These are phyloP conservation scores for Penicillium sp. DNA, from an alignment of 2,329 filamentous ascomycete species.

Conservation along the genomic window DNA sequence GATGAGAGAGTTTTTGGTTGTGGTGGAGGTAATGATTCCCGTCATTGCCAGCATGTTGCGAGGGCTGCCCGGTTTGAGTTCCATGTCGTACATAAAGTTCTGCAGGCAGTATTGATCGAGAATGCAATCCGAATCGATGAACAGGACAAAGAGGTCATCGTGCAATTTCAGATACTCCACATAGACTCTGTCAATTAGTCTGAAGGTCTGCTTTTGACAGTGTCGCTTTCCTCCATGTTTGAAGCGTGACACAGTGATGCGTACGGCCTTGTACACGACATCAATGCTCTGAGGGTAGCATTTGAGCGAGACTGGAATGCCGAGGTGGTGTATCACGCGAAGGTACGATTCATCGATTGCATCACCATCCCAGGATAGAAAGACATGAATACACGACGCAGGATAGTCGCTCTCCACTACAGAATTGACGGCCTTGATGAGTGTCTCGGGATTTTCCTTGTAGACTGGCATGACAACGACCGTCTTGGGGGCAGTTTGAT, in stretches of 20 bases:
- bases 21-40: constrained; percentile 92
- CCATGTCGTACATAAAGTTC: constrained; percentile 99
- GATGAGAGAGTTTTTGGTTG: constrained; percentile 78
- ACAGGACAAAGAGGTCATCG: constrained; percentile 90
- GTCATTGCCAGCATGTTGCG: constrained; percentile 96
- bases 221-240: constrained; percentile 88
- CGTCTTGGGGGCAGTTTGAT: constrained; percentile 81
- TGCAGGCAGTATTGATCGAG: constrained; percentile 86
- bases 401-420: constrained; percentile 93
- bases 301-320: constrained; percentile 65
- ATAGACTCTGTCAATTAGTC: constrained; percentile 89
- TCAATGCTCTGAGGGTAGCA: constrained; percentile 87
- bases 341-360: constrained; percentile 84
- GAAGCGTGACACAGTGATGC: constrained; percentile 87
- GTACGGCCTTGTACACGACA: constrained; percentile 71
- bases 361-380: constrained; percentile 90
- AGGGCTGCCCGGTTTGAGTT: constrained; percentile 85
- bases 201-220: constrained; percentile 89
- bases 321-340: constrained; percentile 76
- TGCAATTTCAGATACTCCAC: constrained; percentile 76
- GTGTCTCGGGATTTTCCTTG: constrained; percentile 77
- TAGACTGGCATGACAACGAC: constrained; percentile 97
- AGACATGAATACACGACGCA: constrained; percentile 84
- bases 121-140: constrained; percentile 97
- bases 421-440: constrained; percentile 82